Conservation (phyloP, 495 filamentous ascomycete genomes). For the Platismatia glauca region DNA sequence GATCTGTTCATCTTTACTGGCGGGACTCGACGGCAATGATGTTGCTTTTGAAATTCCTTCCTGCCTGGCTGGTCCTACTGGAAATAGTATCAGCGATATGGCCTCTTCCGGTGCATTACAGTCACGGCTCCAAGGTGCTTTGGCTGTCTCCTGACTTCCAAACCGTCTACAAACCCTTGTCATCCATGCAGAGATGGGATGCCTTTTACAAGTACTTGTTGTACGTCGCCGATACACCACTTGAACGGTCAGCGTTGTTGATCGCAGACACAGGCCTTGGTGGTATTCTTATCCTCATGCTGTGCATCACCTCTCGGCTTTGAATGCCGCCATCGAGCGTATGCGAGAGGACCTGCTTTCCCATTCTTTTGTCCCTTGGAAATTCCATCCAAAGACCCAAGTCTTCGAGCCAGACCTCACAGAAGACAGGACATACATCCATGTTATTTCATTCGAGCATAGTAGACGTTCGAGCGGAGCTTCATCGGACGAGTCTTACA, state of each 20-base stretch:
- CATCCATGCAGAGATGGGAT: background rate
- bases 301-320: background rate
- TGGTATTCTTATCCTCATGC: background rate
- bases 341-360: slow-evolving; percentile 19
- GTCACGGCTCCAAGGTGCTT: slow-evolving; percentile 23
- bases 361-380: background rate
- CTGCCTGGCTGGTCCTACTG: background rate
- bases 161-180: slow-evolving; percentile 12
- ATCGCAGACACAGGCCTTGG: background rate
- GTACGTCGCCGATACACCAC: no score
- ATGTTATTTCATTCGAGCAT: no score
- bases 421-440: background rate
- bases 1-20: background rate
- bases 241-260: background rate
- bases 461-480: slow-evolving; percentile 23
- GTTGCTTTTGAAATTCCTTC: background rate
- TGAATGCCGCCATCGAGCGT: slow-evolving; percentile 34
- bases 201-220: no score
- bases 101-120: slow-evolving; percentile 26
- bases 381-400: background rate
- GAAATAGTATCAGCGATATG: slow-evolving; percentile 24
- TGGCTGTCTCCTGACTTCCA: slow-evolving; percentile 26
- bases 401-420: background rate
- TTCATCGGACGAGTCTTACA: slow-evolving; percentile 70
- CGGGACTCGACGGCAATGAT: background rate